phyloP scores from a whole-genome alignment of 305 asterid genomes.

The Solanum hybrid region DNA sequence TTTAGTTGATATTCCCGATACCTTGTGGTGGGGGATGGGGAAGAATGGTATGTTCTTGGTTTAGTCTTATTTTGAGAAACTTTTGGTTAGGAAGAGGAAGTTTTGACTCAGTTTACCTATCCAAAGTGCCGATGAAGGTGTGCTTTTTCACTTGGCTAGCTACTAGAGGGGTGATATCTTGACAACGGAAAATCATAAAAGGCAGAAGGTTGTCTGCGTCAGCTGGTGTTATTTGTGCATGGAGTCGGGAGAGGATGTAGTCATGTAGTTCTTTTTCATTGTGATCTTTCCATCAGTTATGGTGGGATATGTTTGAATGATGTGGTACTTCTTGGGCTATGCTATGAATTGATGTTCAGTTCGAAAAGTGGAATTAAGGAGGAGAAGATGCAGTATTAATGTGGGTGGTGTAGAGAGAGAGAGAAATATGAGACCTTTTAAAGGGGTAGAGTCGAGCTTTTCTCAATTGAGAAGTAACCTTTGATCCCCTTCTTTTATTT shows the following conservation, averaged over 20 bases:
- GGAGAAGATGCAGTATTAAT: not conserved
- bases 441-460: not conserved
- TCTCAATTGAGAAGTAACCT: not conserved
- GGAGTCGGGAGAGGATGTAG: not conserved
- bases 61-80: not conserved
- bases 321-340: not conserved
- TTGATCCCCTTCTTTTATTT: not conserved
- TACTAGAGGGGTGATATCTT: not conserved
- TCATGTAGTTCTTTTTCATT: not conserved
- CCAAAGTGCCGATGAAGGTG: not conserved
- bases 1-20: not conserved
- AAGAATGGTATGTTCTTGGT: not conserved
- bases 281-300: not conserved
- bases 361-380: not conserved
- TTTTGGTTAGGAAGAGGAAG: not conserved
- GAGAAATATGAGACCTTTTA: not conserved
- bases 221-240: not conserved
- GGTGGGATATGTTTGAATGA: not conserved
- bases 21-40: not conserved
- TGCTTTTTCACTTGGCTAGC: not conserved
- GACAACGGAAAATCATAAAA: not conserved
- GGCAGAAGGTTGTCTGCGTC: not conserved
- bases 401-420: not conserved
- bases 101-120: not conserved
- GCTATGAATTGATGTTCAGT: not conserved